Percentiles rank a stretch among this genome's conserved stretches.
Conservation (phyloP, 495 filamentous ascomycete species). For the Thozetella sp. region DNA sequence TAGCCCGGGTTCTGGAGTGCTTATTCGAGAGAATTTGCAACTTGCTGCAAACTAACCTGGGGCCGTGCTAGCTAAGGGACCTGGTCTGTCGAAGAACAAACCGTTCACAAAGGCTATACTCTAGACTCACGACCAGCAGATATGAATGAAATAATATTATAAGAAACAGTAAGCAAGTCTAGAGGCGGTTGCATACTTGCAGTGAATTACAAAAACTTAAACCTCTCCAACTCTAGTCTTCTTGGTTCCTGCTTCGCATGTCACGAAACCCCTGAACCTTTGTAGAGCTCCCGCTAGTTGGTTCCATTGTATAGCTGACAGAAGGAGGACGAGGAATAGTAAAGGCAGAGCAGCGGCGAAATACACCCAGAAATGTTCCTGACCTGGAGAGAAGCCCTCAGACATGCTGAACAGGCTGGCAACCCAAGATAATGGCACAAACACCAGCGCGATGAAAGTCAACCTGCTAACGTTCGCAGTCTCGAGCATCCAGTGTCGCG, state of each 20-base stretch:
- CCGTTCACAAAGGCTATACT: background rate
- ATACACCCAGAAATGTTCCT: constrained; percentile 10
- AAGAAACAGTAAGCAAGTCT: background rate
- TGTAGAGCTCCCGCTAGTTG: constrained; percentile 7
- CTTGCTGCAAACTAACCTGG: too few relatives aligned
- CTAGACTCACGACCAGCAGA: background rate
- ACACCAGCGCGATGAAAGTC: constrained; percentile 34
- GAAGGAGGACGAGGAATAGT: constrained; percentile 6
- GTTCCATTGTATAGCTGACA: constrained; percentile 9
- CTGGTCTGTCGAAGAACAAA: background rate
- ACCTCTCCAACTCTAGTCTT: too few relatives aligned
- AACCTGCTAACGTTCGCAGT: constrained; percentile 31
- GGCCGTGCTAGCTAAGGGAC: too few relatives aligned
- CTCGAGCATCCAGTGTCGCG: constrained; percentile 14
- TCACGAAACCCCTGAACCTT: too few relatives aligned
- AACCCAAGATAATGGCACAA: constrained; percentile 36
- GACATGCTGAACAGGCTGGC: constrained; percentile 37
- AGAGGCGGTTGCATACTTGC: too few relatives aligned
- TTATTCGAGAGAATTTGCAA: too few relatives aligned
- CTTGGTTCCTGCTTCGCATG: too few relatives aligned
- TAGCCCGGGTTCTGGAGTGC: too few relatives aligned
- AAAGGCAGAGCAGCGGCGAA: constrained; percentile 12
- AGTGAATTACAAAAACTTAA: too few relatives aligned
- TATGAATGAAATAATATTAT: background rate
- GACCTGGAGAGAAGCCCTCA: constrained; percentile 7